Evolutionary conservation across 1,139 yeast species (phyloP).

Genomic region (Saccharomyces hybrid): DNA sequence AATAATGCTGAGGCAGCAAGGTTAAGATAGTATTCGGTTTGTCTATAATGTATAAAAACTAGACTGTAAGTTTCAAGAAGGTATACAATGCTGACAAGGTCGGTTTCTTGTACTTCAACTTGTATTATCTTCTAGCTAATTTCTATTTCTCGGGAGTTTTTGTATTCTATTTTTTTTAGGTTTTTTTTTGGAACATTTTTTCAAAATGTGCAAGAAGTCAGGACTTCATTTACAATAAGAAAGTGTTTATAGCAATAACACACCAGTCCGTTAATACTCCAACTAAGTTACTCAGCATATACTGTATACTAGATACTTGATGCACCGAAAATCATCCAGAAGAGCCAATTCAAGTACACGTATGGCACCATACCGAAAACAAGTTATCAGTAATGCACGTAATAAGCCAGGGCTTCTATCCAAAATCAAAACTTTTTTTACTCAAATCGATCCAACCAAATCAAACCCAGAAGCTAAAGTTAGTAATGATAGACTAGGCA

Average conservation of each 20-base stretch:
- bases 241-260: neutral
- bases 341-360: neutral
- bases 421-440: conserved; percentile 11
- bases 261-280: neutral
- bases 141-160: neutral
- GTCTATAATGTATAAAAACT: neutral
- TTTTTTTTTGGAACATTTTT: neutral
- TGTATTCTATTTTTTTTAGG: neutral
- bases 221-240: neutral
- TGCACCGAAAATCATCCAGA: neutral
- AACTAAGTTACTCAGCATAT: neutral
- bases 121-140: neutral
- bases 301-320: neutral
- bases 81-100: neutral
- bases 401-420: conserved; percentile 10
- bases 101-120: neutral
- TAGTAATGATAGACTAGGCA: conserved; percentile 1
- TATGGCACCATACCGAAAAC: conserved; percentile 22
- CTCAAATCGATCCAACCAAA: neutral
- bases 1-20: neutral
- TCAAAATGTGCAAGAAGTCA: neutral
- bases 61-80: neutral
- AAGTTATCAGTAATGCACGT: conserved; percentile 9
- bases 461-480: neutral
- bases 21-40: neutral